Conservation (phyloP, 768 basidiomycete species). For the Trichaptum fuscoviolaceum region DNA sequence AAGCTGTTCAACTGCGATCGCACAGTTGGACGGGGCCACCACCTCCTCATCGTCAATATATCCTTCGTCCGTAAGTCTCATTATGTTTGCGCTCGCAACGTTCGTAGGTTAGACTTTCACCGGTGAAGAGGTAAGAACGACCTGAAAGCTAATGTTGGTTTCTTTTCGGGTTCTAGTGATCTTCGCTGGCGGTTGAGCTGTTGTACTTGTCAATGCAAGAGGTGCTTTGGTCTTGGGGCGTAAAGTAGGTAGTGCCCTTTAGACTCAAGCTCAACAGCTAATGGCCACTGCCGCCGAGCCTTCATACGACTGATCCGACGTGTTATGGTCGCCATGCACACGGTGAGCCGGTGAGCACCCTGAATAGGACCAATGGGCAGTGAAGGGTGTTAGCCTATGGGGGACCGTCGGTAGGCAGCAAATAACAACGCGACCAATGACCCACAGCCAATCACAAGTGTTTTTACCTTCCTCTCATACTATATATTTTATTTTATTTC, state of each 20-base stretch:
- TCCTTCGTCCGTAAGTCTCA: slow-evolving; percentile 23
- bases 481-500: background rate
- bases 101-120: background rate
- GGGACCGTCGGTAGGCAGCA: background rate
- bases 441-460: background rate
- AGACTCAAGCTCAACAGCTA: background rate
- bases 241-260: background rate
- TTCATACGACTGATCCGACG: background rate
- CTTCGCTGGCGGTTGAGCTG: background rate
- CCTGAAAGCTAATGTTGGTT: background rate
- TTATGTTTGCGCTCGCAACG: slow-evolving; percentile 15
- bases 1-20: slow-evolving; percentile 15
- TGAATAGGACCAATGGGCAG: background rate
- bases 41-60: slow-evolving; percentile 26
- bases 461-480: background rate
- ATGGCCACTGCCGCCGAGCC: background rate
- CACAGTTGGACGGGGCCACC: slow-evolving; percentile 6
- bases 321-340: background rate
- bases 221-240: background rate
- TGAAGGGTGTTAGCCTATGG: background rate
- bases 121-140: background rate
- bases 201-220: background rate
- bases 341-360: background rate
- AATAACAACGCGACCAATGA: background rate
- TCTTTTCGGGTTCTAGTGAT: background rate